Evolutionary conservation across 2,329 filamentous ascomycete species (phyloP).

Genomic region (Alternaria novae-zelandiae): DNA sequence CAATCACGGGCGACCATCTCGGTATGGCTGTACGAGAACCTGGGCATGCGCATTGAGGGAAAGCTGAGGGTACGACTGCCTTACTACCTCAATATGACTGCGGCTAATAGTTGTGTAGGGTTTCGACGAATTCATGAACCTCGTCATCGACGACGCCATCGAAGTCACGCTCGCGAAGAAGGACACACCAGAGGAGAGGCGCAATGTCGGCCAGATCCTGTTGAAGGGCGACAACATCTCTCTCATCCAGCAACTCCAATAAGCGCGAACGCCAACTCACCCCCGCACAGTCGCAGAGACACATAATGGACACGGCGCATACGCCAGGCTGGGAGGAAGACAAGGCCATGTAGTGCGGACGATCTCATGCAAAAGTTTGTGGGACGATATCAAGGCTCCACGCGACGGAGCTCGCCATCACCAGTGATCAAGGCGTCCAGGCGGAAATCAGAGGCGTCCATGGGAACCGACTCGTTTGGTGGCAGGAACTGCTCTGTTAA

Average conservation of each 20-base stretch:
- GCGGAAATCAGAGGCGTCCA: constrained; percentile 76
- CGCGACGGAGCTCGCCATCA: constrained; percentile 61
- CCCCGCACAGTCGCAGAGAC: constrained; percentile 3
- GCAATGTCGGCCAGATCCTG: constrained; percentile 81
- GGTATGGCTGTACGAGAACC: constrained; percentile 97
- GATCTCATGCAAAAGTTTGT: constrained; percentile 3
- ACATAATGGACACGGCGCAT: constrained; percentile 9
- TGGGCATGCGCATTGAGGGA: constrained; percentile 91
- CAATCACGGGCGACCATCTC: constrained; percentile 83
- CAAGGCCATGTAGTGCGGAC: not conserved
- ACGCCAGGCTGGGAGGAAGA: constrained; percentile 1
- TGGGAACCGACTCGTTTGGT: constrained; percentile 70
- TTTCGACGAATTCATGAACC: constrained; percentile 99
- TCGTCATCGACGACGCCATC: constrained; percentile 93
- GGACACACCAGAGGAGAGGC: constrained; percentile 76
- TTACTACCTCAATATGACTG: not conserved
- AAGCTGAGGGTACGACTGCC: constrained; percentile 80
- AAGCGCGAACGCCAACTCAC: constrained; percentile 3
- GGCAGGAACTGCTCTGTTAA: constrained; percentile 84
- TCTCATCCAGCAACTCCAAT: constrained; percentile 65
- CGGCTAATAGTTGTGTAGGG: constrained; percentile 63
- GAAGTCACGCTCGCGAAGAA: constrained; percentile 89
- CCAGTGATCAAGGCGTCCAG: constrained; percentile 80
- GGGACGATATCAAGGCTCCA: constrained; percentile 13
- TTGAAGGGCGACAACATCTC: constrained; percentile 90